Base-by-base conservation (phyloP, 805 yeast genomes). In the Groenewaldozyma salmanticensis region DNA sequence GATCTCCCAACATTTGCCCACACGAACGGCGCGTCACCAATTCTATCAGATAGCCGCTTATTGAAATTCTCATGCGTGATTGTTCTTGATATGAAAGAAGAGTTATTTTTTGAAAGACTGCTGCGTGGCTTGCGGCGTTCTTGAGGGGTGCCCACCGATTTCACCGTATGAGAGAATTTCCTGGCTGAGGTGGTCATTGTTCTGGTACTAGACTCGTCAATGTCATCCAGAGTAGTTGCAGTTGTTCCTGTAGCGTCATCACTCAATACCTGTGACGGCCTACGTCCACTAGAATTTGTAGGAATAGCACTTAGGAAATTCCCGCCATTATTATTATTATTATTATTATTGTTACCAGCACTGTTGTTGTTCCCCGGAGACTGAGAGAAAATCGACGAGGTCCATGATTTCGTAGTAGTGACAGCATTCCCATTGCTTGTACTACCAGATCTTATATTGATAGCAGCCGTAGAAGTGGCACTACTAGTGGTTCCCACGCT, bases 31-130 rank as follows among this genome's bases (percentile, higher is more conserved):
- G 55, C 60, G 17, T 47, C 49, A 17, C 48, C 51, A 15, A 17
- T 36, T n/a, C 57, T 50, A 27, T 61, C 64, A 16, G 50, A 40
- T 27, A 62, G 44, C 19, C 65, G 57, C 32, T 52, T 53, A 18
- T 45, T 41, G 39, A 58, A 50, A n/a, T 52, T 47, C 29, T 65
- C 69, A 40, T 55, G 58, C 13, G 58, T 54, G 13, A 63, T 49
- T 13, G 64, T 52, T 16, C 67, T 56, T 17, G 64, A 54, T 7
- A 65, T 50, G 43, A 59, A 65, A 18, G 65, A 55, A 16, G 65
- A 58, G 44, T 60, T 65, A 54, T 60, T 64, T 45, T 61, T 65
- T 9, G 55, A 43, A 40, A 65, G 51, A 29, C 52, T 50, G 43
- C 53, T 59, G 35, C 58, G 60, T 21, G 68, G 68, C 44, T 57